phyloP scores from a whole-genome alignment of 169 alveolate species.

The Cryptosporidium ubiquitum region DNA sequence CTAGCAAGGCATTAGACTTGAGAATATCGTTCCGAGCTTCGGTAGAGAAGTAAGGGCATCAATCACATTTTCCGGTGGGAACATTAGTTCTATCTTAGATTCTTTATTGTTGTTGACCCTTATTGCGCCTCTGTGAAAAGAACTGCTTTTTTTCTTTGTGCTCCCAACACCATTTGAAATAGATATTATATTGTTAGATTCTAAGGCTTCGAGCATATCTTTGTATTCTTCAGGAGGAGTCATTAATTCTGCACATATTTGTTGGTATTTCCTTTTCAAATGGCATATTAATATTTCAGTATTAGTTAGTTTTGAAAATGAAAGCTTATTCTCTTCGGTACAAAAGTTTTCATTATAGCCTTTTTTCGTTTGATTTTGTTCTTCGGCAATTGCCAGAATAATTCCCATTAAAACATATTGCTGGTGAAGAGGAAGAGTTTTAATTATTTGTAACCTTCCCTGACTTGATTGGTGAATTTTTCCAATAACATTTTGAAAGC shows the following conservation, averaged over 20 bases:
- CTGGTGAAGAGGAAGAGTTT: slow-evolving; percentile 49
- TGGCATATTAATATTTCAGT: not conserved
- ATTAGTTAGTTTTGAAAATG: not conserved
- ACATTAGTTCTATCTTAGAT: slow-evolving; percentile 17
- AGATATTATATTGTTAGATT: slow-evolving; percentile 29
- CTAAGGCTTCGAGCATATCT: slow-evolving; percentile 64
- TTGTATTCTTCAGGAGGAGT: slow-evolving; percentile 62
- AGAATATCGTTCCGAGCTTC: slow-evolving; percentile 33
- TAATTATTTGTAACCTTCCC: not conserved
- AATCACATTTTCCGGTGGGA: slow-evolving; percentile 37
- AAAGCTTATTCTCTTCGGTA: not conserved
- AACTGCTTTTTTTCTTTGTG: slow-evolving; percentile 16
- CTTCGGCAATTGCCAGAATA: slow-evolving; percentile 34
- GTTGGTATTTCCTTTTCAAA: slow-evolving; percentile 18
- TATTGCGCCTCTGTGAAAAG: slow-evolving; percentile 29
- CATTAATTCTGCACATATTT: slow-evolving; percentile 27
- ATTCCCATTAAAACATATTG: slow-evolving; percentile 63
- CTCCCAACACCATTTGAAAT: not conserved
- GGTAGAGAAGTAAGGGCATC: slow-evolving; percentile 27
- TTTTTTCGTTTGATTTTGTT: not conserved
- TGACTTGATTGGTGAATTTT: slow-evolving; percentile 39
- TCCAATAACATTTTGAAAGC: slow-evolving; percentile 41
- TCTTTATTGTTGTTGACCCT: not conserved
- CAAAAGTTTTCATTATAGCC: not conserved
- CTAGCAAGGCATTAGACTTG: not conserved